Evolutionary conservation across 2,329 filamentous ascomycete genomes (phyloP).

Genomic region (Bretziella fagacearum): DNA sequence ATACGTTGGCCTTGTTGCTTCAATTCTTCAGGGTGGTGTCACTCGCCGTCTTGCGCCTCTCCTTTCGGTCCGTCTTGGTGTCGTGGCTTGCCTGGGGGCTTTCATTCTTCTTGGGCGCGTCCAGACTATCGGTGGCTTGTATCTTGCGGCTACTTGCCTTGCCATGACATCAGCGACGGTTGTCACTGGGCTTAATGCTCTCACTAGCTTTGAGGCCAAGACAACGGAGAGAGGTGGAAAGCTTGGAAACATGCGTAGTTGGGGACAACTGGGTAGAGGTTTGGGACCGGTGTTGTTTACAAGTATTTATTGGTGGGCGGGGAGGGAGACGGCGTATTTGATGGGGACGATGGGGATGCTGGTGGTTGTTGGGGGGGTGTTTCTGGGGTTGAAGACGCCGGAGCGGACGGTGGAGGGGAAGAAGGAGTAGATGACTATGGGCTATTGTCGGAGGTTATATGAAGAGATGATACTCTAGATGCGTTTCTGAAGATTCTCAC

Average conservation of each 20-base stretch:
- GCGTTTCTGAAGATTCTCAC: too few relatives aligned
- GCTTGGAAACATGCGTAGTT: slow-evolving; percentile 62
- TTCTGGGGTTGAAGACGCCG: slow-evolving; percentile 54
- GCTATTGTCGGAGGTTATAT: too few relatives aligned
- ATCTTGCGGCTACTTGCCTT: slow-evolving; percentile 64
- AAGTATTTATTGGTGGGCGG: slow-evolving; percentile 96
- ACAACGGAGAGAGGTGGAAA: slow-evolving; percentile 71
- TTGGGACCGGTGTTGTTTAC: slow-evolving; percentile 83
- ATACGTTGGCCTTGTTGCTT: slow-evolving; percentile 79
- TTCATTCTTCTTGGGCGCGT: slow-evolving; percentile 66
- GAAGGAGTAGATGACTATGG: not conserved
- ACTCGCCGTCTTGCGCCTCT: slow-evolving; percentile 73
- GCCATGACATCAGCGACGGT: slow-evolving; percentile 88
- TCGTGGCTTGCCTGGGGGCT: slow-evolving; percentile 57
- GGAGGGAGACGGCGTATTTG: slow-evolving; percentile 67
- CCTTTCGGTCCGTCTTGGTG: slow-evolving; percentile 60
- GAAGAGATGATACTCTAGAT: too few relatives aligned
- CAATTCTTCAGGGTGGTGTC: slow-evolving; percentile 82
- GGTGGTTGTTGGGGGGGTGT: slow-evolving; percentile 52
- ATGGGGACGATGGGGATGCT: slow-evolving; percentile 69
- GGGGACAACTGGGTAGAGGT: slow-evolving; percentile 76
- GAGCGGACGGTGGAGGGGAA: slow-evolving; percentile 1
- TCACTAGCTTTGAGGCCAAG: slow-evolving; percentile 77
- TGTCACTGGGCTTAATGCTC: slow-evolving; percentile 78
- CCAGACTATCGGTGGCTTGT: slow-evolving; percentile 51